Conservation (phyloP, 257 asterid species). For the Solanum medicagineum region DNA sequence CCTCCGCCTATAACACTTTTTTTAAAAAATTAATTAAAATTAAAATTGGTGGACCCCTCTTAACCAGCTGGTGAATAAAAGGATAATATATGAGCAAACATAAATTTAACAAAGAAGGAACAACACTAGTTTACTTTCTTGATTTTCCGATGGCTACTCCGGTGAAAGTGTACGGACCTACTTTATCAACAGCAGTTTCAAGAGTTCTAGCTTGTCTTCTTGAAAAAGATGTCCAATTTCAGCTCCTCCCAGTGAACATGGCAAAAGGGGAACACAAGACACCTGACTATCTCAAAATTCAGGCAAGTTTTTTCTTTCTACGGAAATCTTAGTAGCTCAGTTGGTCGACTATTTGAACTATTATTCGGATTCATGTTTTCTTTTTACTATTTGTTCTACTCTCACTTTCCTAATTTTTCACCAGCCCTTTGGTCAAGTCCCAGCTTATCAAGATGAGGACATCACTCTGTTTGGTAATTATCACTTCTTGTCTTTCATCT, state of each 20-base stretch:
- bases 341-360: not conserved
- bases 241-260: slow-evolving; percentile 58
- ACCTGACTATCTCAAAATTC: slow-evolving; percentile 73
- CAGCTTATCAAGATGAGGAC: slow-evolving; percentile 68
- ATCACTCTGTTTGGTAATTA: slow-evolving; percentile 55
- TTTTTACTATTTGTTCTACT: not conserved
- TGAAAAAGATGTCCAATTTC: slow-evolving; percentile 67
- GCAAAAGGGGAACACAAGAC: slow-evolving; percentile 68
- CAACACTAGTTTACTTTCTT: not conserved
- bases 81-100: not conserved
- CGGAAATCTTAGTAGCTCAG: not conserved
- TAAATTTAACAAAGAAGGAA: not conserved
- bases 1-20: not conserved
- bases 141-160: slow-evolving; percentile 40
- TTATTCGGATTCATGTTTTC: no score
- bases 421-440: slow-evolving; percentile 94
- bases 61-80: not conserved
- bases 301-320: slow-evolving; percentile 14
- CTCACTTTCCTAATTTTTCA: not conserved
- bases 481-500: not conserved
- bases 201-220: slow-evolving; percentile 63
- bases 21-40: not conserved
- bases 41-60: not conserved
- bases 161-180: slow-evolving; percentile 77
- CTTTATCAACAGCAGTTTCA: slow-evolving; percentile 58